Percentiles rank a stretch among this genome's conserved stretches.
Evolutionary conservation across 768 basidiomycete species (phyloP).

Genomic region (Psilocybe sp.): DNA sequence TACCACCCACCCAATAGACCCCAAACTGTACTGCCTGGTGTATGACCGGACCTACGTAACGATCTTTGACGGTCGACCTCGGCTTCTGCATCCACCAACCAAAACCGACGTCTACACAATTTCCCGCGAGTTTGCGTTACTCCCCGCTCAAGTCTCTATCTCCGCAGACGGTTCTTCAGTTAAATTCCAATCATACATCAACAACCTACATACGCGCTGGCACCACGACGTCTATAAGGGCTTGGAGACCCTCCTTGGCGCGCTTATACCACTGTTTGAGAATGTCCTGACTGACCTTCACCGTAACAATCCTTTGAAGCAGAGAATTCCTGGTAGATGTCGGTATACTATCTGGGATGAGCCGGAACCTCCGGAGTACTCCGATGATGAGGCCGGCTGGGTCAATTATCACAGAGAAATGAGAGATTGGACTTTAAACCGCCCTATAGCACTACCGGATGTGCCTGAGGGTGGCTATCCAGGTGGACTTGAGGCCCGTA

Average conservation of each 20-base stretch:
- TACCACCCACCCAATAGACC: slow-evolving; percentile 36
- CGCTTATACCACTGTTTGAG: slow-evolving; percentile 48
- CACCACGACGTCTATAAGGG: slow-evolving; percentile 26
- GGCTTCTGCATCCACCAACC: slow-evolving; percentile 26
- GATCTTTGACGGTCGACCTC: slow-evolving; percentile 19
- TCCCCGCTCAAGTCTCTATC: slow-evolving; percentile 44
- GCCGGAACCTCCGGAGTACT: slow-evolving; percentile 45
- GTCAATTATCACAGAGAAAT: slow-evolving; percentile 37
- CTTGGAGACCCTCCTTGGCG: slow-evolving; percentile 30
- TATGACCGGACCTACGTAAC: slow-evolving; percentile 38
- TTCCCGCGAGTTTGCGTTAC: slow-evolving; percentile 35
- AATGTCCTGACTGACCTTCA: slow-evolving; percentile 51
- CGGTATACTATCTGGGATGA: slow-evolving; percentile 45
- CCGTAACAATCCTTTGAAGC: slow-evolving; percentile 40
- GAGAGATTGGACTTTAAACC: slow-evolving; percentile 37
- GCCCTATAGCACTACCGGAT: slow-evolving; percentile 46
- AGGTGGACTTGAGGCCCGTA: slow-evolving; percentile 43
- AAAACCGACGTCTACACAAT: slow-evolving; percentile 34
- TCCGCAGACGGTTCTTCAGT: slow-evolving; percentile 24
- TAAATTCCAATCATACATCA: slow-evolving; percentile 49
- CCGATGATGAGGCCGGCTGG: slow-evolving; percentile 50
- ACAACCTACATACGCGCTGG: slow-evolving; percentile 40
- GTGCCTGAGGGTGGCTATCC: slow-evolving; percentile 39
- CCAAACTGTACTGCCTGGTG: slow-evolving; percentile 34
- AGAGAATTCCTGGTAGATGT: slow-evolving; percentile 40